A percentile compares a stretch with the other conserved stretches of the same genome.
Conservation (phyloP, 192 early-diverging fungal genomes). For the Dissophora ornata region DNA sequence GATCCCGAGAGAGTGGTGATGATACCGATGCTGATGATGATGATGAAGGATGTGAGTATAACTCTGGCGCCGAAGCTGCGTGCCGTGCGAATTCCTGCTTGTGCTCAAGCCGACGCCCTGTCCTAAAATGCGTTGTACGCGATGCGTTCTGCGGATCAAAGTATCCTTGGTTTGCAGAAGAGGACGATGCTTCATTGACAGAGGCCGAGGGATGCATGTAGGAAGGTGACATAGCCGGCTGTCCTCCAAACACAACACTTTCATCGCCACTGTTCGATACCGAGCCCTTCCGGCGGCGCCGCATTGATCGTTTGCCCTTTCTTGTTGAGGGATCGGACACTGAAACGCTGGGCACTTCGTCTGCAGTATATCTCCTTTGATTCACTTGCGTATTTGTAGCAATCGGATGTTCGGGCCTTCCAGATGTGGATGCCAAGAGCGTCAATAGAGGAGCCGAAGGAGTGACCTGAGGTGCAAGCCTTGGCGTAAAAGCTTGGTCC, state of each 20-base stretch:
- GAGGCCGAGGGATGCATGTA: slow-evolving; percentile 19
- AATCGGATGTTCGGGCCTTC: not conserved
- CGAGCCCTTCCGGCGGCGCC: not conserved
- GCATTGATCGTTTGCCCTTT: slow-evolving; percentile 18
- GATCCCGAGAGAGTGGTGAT: too few relatives aligned
- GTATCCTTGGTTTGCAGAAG: too few relatives aligned
- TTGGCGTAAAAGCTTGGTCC: slow-evolving; percentile 6
- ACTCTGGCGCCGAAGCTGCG: slow-evolving; percentile 24
- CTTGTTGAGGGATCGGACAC: not conserved
- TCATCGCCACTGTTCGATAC: not conserved
- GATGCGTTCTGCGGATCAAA: not conserved
- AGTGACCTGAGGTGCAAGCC: not conserved
- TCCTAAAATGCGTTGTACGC: not conserved
- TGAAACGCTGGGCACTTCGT: too few relatives aligned
- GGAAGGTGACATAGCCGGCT: slow-evolving; percentile 23
- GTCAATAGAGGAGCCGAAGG: slow-evolving; percentile 43
- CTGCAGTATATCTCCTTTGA: not conserved
- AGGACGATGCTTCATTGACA: too few relatives aligned
- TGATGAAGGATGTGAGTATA: slow-evolving; percentile 11
- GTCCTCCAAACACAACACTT: slow-evolving; percentile 3
- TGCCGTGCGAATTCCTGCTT: slow-evolving; percentile 22
- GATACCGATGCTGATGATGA: too few relatives aligned
- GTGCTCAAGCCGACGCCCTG: slow-evolving; percentile 23
- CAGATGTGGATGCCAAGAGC: slow-evolving; percentile 18
- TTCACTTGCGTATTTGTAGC: too few relatives aligned